Conservation (phyloP, 805 yeast genomes). For the Saturnispora dispora region DNA sequence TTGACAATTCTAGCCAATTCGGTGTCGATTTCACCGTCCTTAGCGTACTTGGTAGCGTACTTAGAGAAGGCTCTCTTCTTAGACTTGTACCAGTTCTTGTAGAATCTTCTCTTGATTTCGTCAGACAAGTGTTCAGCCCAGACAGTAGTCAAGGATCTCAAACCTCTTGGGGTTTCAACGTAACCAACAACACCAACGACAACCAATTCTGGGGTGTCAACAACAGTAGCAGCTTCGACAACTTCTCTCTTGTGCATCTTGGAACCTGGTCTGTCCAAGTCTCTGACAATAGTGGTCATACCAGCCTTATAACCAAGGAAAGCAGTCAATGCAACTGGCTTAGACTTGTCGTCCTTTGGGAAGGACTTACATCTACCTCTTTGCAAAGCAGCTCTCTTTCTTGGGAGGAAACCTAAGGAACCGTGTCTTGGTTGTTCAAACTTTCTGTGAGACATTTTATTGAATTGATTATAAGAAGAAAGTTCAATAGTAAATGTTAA, state of each 20-base stretch:
- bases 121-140: slow-evolving; percentile 99
- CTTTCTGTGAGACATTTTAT: slow-evolving; percentile 97
- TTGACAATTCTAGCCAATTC: slow-evolving; percentile 98
- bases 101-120: slow-evolving; percentile 99
- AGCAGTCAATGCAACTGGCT: slow-evolving; percentile 98
- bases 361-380: slow-evolving; percentile 98
- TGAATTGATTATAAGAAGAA: slow-evolving; percentile 6
- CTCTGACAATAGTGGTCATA: slow-evolving; percentile 99
- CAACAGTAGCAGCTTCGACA: slow-evolving; percentile 98
- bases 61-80: slow-evolving; percentile 99
- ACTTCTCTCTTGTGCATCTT: slow-evolving; percentile 99
- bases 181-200: slow-evolving; percentile 99
- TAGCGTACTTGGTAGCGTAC: slow-evolving; percentile 97
- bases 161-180: slow-evolving; percentile 99
- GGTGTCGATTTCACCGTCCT: slow-evolving; percentile 80
- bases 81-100: slow-evolving; percentile 99
- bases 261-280: slow-evolving; percentile 99
- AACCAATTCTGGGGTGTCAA: slow-evolving; percentile 98
- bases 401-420: slow-evolving; percentile 98
- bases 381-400: slow-evolving; percentile 98
- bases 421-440: slow-evolving; percentile 99
- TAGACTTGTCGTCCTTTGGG: slow-evolving; percentile 97
- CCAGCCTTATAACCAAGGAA: slow-evolving; percentile 99
- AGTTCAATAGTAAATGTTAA: background rate
- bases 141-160: slow-evolving; percentile 98